Evolutionary conservation across 1,139 yeast species (phyloP).

Genomic region (Meyerozyma elateridarum): DNA sequence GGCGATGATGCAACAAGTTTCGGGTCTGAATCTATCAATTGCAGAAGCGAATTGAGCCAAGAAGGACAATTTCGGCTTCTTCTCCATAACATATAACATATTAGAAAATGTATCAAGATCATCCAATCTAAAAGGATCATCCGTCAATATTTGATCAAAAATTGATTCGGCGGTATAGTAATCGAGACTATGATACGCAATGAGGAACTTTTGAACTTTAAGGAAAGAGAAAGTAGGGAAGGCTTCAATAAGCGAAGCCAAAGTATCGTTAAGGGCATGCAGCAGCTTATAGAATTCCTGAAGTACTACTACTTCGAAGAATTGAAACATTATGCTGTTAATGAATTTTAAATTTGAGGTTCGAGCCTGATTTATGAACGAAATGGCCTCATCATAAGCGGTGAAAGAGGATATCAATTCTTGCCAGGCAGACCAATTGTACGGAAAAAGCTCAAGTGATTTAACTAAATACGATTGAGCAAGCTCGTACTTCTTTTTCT

Average conservation of each 20-base stretch:
- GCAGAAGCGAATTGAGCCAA: slow-evolving; percentile 82
- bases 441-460: slow-evolving; percentile 65
- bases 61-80: slow-evolving; percentile 75
- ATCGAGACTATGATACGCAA: slow-evolving; percentile 76
- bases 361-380: slow-evolving; percentile 38
- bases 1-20: slow-evolving; percentile 91
- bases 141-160: slow-evolving; percentile 67
- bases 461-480: slow-evolving; percentile 59
- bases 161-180: slow-evolving; percentile 73
- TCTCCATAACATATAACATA: slow-evolving; percentile 91
- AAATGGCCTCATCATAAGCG: slow-evolving; percentile 58
- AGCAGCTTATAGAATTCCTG: slow-evolving; percentile 80
- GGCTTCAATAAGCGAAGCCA: slow-evolving; percentile 42
- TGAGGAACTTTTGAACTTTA: slow-evolving; percentile 74
- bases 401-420: slow-evolving; percentile 67
- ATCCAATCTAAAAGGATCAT: slow-evolving; percentile 86
- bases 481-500: slow-evolving; percentile 51
- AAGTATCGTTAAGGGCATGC: slow-evolving; percentile 42
- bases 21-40: slow-evolving; percentile 86
- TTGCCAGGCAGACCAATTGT: slow-evolving; percentile 93
- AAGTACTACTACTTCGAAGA: slow-evolving; percentile 64
- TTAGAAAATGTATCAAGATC: slow-evolving; percentile 91
- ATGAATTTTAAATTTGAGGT: slow-evolving; percentile 19
- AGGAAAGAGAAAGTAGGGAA: slow-evolving; percentile 75
- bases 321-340: slow-evolving; percentile 50